Evolutionary conservation across 2,329 filamentous ascomycete genomes (phyloP), one percentile per base, ranked within the genome.

Genomic region (Pseudogymnoascus verrucosus): DNA sequence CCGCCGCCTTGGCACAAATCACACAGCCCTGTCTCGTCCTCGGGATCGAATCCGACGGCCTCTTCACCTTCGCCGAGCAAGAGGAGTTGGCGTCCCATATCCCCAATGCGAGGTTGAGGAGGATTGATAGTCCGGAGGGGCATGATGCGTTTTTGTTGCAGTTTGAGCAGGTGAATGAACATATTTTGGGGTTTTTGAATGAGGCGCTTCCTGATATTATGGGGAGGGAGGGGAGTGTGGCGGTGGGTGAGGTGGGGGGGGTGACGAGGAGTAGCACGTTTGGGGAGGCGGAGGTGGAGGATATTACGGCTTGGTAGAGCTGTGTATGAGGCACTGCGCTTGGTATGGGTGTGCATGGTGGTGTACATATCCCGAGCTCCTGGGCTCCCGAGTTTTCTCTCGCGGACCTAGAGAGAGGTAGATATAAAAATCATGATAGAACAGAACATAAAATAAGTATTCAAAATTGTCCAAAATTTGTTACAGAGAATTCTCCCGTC

Each of bases 41-140:
- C 1, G 95, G 95, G 2, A 99, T 99, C 65, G 91, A 98, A 76
- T 93, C 89, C 62, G 95, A 99, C 71, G 95, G 95, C 0, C 84
- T 99, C 0, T 99, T 99, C 75, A 98, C 93, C 0, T 98, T 96
- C 75, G 92, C 92, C 5, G 95, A 99, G 78, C 95, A 99, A 78
- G 82, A 97, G 75, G 92, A 98, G 77, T 79, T 99, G 62, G 95
- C 93, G 0, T 84, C 87, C 37, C 85, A 89, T 65, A 91, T 98
- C 66, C 88, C 88, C 2, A 80, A 93, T 69, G 87, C 90, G 0
- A 84, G 85, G 10, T 78, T 99, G 26, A 87, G 91, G 75, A 91
- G 87, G 57, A 99, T 99, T 65, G 91, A 98, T 71, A 96, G 90
- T 65, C 89, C 91, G 0, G 95, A 99, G 74, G 95, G 95, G 1